Evolutionary conservation across 2,329 filamentous ascomycete genomes (phyloP).

Genomic region (Stagonosporopsis rhizophila): DNA sequence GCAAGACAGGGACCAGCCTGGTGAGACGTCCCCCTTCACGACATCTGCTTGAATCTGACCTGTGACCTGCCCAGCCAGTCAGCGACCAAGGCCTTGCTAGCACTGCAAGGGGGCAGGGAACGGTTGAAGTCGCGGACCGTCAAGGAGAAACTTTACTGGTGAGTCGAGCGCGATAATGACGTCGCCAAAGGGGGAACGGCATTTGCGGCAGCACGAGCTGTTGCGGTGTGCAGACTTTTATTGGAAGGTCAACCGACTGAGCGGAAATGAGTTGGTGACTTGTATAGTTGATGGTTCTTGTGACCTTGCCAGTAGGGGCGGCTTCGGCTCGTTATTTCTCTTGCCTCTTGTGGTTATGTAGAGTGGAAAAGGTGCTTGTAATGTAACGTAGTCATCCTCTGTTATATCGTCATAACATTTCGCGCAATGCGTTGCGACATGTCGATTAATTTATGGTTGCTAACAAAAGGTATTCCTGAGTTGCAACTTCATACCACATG

Average conservation of each 20-base stretch:
- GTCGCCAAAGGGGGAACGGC: slow-evolving; percentile 3
- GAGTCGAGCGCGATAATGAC: slow-evolving; percentile 14
- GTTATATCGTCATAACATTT: neutral
- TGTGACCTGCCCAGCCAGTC: neutral
- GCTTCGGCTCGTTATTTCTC: slow-evolving; percentile 5
- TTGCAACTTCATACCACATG: neutral
- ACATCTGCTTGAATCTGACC: neutral
- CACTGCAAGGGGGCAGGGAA: slow-evolving; percentile 11
- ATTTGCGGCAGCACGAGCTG: slow-evolving; percentile 14
- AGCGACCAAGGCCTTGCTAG: slow-evolving; percentile 3
- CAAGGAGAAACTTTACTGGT: neutral
- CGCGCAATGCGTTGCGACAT: neutral
- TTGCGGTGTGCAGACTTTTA: slow-evolving; percentile 5
- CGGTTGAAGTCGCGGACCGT: slow-evolving; percentile 1
- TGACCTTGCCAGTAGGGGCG: slow-evolving; percentile 25
- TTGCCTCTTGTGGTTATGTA: slow-evolving; percentile 8
- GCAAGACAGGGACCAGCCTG: neutral
- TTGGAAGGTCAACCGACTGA: slow-evolving; percentile 22
- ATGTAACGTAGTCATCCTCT: neutral
- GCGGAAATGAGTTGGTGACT: slow-evolving; percentile 12
- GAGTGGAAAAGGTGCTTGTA: slow-evolving; percentile 10
- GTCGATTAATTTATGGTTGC: neutral
- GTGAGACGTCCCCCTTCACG: neutral
- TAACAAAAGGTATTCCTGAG: neutral
- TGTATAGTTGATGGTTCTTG: slow-evolving; percentile 25